Evolutionary conservation across 2,329 filamentous ascomycete genomes (phyloP).

Genomic region (Aureobasidium musti): DNA sequence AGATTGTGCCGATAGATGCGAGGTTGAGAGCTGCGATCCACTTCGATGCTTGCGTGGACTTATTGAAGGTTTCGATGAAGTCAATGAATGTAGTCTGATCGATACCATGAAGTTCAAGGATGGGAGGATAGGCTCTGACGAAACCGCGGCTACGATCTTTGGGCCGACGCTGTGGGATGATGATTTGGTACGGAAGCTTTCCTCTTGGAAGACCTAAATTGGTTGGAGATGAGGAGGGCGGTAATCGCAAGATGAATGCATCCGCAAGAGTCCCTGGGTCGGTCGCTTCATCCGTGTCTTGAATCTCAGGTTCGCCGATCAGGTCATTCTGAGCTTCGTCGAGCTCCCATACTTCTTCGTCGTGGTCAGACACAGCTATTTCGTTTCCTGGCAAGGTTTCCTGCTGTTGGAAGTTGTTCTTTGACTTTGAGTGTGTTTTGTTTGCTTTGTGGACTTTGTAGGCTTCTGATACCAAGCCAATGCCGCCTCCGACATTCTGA

Average conservation of each 20-base stretch:
- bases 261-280: slow-evolving; percentile 33
- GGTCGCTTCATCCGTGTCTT: slow-evolving; percentile 31
- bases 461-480: slow-evolving; percentile 38
- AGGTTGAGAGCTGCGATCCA: slow-evolving; percentile 37
- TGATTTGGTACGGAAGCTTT: slow-evolving; percentile 49
- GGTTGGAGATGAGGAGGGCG: background rate
- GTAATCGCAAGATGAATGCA: slow-evolving; percentile 32
- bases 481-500: slow-evolving; percentile 34
- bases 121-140: slow-evolving; percentile 56
- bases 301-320: background rate
- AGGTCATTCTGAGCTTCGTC: slow-evolving; percentile 36
- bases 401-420: slow-evolving; percentile 31
- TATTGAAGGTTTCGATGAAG: slow-evolving; percentile 54
- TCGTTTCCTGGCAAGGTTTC: background rate
- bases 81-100: slow-evolving; percentile 52
- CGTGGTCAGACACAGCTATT: background rate
- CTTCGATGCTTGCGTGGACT: slow-evolving; percentile 46
- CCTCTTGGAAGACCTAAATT: background rate
- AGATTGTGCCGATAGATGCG: slow-evolving; percentile 43
- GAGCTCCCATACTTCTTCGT: slow-evolving; percentile 39
- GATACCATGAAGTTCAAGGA: slow-evolving; percentile 51
- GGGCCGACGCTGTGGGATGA: slow-evolving; percentile 57
- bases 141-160: slow-evolving; percentile 54
- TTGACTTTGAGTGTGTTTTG: slow-evolving; percentile 24
- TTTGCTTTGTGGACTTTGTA: slow-evolving; percentile 37